These are phyloP conservation scores for Triticum monococcum DNA, from an alignment of 176 grass and related monocot genomes.

Conservation along the genomic window DNA sequence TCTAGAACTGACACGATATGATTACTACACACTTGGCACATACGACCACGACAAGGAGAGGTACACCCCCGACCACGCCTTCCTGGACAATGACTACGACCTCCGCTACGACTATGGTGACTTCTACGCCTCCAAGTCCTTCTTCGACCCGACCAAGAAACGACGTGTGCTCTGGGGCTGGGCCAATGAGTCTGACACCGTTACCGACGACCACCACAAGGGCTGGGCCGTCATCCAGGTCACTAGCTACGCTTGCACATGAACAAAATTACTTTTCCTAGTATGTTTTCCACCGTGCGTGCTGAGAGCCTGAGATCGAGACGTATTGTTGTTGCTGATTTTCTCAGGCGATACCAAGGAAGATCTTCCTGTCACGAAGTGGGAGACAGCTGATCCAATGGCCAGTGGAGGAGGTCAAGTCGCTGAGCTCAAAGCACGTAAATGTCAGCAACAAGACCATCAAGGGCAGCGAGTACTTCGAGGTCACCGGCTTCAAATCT, in stretches of 20 bases:
- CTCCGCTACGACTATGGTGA: constrained; percentile 53
- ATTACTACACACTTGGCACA: constrained; percentile 36
- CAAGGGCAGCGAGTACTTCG: background rate
- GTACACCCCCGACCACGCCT: constrained; percentile 20
- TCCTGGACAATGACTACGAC: background rate
- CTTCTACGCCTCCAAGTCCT: constrained; percentile 53
- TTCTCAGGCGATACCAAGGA: constrained; percentile 38
- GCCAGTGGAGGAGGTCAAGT: constrained; percentile 44
- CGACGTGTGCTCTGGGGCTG: constrained; percentile 50
- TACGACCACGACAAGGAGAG: constrained; percentile 34
- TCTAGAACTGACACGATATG: constrained; percentile 15
- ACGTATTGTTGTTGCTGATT: background rate
- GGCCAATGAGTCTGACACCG: constrained; percentile 44
- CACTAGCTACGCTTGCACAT: background rate
- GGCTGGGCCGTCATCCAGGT: constrained; percentile 51
- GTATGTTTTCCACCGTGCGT: background rate
- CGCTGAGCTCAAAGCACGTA: constrained; percentile 16
- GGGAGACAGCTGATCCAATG: constrained; percentile 53
- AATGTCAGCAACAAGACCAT: background rate
- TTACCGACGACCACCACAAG: background rate
- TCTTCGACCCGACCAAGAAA: constrained; percentile 37
- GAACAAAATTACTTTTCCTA: background rate
- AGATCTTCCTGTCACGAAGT: constrained; percentile 27
- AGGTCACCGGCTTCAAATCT: constrained; percentile 16
- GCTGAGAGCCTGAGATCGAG: background rate